Conservation (phyloP, 495 filamentous ascomycete species). For the Aspergillus homomorphus region DNA sequence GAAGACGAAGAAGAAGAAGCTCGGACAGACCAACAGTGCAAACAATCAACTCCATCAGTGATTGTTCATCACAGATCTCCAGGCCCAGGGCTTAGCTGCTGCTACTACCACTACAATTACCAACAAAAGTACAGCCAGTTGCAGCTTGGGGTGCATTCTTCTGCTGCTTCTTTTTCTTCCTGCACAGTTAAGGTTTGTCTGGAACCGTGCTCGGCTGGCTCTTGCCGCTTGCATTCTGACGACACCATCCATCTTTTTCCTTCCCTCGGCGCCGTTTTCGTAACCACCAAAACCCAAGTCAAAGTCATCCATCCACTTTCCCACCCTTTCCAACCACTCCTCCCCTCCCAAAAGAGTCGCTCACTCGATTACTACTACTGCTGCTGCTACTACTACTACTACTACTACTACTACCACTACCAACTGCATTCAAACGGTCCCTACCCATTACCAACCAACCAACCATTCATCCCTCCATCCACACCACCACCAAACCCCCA, state of each 20-base stretch:
- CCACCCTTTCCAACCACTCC: not conserved
- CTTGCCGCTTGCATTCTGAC: slow-evolving; percentile 37
- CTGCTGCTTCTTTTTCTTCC: slow-evolving; percentile 18
- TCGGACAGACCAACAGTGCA: slow-evolving; percentile 2
- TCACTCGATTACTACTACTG: not conserved
- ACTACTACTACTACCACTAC: not conserved
- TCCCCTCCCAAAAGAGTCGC: not conserved
- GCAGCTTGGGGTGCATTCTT: slow-evolving; percentile 11
- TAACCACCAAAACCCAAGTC: slow-evolving; percentile 7
- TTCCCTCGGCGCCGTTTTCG: slow-evolving; percentile 18
- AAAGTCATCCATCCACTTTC: not conserved
- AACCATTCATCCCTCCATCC: not conserved
- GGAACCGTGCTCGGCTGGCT: slow-evolving; percentile 33
- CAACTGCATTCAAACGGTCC: not conserved
- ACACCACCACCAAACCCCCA: not conserved
- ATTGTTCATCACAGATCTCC: not conserved
- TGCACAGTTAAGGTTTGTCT: slow-evolving; percentile 34
- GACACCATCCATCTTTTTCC: slow-evolving; percentile 26
- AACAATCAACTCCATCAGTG: not conserved
- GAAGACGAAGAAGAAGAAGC: not conserved
- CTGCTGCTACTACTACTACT: not conserved
- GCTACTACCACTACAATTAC: not conserved
- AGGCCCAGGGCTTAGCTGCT: not conserved
- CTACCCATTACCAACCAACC: not conserved
- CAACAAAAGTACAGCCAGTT: not conserved